These are phyloP conservation scores for Solanum habrochaites DNA, from an alignment of 257 asterid species.

Conservation along the genomic window DNA sequence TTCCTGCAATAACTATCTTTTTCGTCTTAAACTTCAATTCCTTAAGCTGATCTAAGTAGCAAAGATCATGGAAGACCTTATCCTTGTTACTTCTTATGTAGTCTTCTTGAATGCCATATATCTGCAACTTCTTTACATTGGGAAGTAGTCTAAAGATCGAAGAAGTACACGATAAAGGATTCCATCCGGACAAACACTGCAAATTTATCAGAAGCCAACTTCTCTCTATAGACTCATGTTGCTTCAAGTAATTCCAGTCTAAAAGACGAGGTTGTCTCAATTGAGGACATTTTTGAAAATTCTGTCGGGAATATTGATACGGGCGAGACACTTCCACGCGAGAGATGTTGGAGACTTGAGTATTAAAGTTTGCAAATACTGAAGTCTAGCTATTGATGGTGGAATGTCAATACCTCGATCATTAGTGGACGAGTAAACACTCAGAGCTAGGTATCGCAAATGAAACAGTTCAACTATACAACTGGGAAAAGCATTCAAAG, in stretches of 20 bases:
- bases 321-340: neutral
- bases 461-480: neutral
- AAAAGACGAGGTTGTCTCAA: neutral
- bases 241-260: neutral
- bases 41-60: neutral
- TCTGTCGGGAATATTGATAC: neutral
- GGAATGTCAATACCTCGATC: neutral
- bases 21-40: neutral
- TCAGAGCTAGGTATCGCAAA: neutral
- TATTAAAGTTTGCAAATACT: neutral
- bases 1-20: no score
- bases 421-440: neutral
- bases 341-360: neutral
- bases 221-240: neutral
- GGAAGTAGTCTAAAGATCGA: neutral
- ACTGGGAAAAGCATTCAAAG: no score
- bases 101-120: neutral
- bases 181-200: neutral
- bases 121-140: neutral
- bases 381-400: neutral
- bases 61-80: neutral
- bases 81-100: neutral
- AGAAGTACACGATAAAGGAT: neutral
- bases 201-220: neutral
- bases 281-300: neutral